phyloP scores from a whole-genome alignment of 805 yeast species.

The Candida stauntonica region DNA sequence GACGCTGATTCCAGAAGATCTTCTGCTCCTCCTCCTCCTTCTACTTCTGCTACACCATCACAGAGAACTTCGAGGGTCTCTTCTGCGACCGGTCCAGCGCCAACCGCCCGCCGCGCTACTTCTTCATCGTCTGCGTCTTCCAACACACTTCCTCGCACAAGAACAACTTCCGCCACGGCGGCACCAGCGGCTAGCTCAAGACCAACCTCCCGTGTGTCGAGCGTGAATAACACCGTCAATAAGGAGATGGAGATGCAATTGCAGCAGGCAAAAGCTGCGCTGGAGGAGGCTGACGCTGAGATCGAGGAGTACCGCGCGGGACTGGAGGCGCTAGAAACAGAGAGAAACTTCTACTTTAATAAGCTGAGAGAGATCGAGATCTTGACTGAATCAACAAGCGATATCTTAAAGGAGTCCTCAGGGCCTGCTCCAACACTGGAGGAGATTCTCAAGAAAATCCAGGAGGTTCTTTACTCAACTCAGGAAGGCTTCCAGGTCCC shows the following conservation, averaged over 20 bases:
- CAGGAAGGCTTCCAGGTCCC: constrained; percentile 80
- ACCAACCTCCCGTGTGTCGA: constrained; percentile 26
- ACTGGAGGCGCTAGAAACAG: constrained; percentile 67
- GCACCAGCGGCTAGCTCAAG: constrained; percentile 13
- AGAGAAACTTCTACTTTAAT: constrained; percentile 85
- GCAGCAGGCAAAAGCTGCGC: constrained; percentile 37
- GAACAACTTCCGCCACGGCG: constrained; percentile 4
- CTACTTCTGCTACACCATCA: constrained; percentile 1
- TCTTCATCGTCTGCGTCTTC: constrained; percentile 13
- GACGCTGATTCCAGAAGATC: constrained; percentile 63
- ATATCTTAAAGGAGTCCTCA: constrained; percentile 38
- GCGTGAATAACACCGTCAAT: constrained; percentile 23
- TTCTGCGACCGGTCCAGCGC: constrained; percentile 1
- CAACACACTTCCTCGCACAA: constrained; percentile 12
- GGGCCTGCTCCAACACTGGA: constrained; percentile 30
- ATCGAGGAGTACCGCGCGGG: constrained; percentile 52
- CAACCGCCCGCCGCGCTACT: constrained; percentile 11
- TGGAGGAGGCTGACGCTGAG: constrained; percentile 44
- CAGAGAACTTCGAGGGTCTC: constrained; percentile 2
- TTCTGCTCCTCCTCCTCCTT: constrained; percentile 13
- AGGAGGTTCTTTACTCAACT: constrained; percentile 71
- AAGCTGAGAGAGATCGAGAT: constrained; percentile 88
- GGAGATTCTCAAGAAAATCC: constrained; percentile 56
- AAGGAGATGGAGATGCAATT: constrained; percentile 41
- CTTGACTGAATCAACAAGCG: constrained; percentile 59